Conservation (phyloP, 2,329 filamentous ascomycete genomes). For the Sphaerulina vaccinii region DNA sequence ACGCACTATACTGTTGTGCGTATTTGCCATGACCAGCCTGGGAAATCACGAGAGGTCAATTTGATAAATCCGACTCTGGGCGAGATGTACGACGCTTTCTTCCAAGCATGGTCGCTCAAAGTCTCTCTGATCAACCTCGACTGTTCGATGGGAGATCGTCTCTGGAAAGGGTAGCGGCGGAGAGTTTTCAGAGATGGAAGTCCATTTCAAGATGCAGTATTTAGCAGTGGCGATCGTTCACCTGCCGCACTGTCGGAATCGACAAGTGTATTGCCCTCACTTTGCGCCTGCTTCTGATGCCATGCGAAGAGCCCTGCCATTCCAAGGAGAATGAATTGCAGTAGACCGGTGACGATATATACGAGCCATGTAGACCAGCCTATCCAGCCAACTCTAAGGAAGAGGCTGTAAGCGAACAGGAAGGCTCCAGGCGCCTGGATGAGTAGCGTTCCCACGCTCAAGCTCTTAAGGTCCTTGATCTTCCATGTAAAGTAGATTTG, state of each 20-base stretch:
- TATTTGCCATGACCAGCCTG: too few relatives aligned
- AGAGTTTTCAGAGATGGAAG: background rate
- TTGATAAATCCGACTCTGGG: too few relatives aligned
- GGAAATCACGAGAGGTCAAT: too few relatives aligned
- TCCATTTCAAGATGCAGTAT: background rate
- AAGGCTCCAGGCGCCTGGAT: slow-evolving; percentile 94
- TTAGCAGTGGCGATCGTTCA: background rate
- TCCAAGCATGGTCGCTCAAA: too few relatives aligned
- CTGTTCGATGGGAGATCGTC: too few relatives aligned
- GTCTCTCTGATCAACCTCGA: too few relatives aligned
- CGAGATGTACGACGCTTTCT: too few relatives aligned
- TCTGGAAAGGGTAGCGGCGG: too few relatives aligned
- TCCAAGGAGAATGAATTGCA: slow-evolving; percentile 77
- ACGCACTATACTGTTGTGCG: too few relatives aligned
- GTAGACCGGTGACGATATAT: slow-evolving; percentile 77
- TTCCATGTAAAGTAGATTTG: slow-evolving; percentile 91
- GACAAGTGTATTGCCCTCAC: background rate
- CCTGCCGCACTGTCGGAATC: background rate
- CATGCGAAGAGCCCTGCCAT: slow-evolving; percentile 65
- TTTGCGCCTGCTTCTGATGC: background rate
- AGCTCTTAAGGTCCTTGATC: slow-evolving; percentile 80
- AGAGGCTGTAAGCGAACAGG: slow-evolving; percentile 79
- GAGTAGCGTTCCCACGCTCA: slow-evolving; percentile 97
- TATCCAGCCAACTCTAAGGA: slow-evolving; percentile 66
- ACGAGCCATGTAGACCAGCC: slow-evolving; percentile 98